Evolutionary conservation across 169 alveolate species (phyloP).

Genomic region (Cryptosporidium baileyi): DNA sequence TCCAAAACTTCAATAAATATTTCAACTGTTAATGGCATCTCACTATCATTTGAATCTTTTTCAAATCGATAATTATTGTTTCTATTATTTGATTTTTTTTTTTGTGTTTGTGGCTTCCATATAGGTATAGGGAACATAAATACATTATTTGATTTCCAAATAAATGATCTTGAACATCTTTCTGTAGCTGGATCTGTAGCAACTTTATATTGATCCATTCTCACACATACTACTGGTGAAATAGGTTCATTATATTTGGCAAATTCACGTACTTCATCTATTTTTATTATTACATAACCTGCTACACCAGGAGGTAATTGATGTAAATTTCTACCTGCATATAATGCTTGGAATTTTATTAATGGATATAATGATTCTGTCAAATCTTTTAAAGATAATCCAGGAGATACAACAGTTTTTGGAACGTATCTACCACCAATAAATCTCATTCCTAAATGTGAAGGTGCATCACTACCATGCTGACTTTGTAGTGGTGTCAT

Average conservation of each 20-base stretch:
- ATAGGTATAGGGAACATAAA: slow-evolving; percentile 69
- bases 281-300: slow-evolving; percentile 65
- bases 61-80: neutral
- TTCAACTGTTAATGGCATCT: slow-evolving; percentile 48
- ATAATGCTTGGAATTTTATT: slow-evolving; percentile 68
- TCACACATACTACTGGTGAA: slow-evolving; percentile 66
- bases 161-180: slow-evolving; percentile 67
- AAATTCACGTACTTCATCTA: slow-evolving; percentile 68
- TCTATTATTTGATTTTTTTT: slow-evolving; percentile 4
- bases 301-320: slow-evolving; percentile 70
- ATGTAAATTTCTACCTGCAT: slow-evolving; percentile 65
- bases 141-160: slow-evolving; percentile 67
- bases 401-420: slow-evolving; percentile 63
- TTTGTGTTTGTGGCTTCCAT: slow-evolving; percentile 60
- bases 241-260: slow-evolving; percentile 65
- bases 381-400: slow-evolving; percentile 49
- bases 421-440: slow-evolving; percentile 70
- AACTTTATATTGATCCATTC: slow-evolving; percentile 68
- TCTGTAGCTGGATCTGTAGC: slow-evolving; percentile 71
- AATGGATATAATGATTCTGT: slow-evolving; percentile 67
- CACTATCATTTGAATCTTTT: slow-evolving; percentile 20
- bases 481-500: slow-evolving; percentile 67
- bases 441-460: slow-evolving; percentile 65
- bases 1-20: slow-evolving; percentile 62
- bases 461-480: slow-evolving; percentile 71